Base-by-base conservation (phyloP, 1,139 yeast species). In the Yamadazyma siamensis region DNA sequence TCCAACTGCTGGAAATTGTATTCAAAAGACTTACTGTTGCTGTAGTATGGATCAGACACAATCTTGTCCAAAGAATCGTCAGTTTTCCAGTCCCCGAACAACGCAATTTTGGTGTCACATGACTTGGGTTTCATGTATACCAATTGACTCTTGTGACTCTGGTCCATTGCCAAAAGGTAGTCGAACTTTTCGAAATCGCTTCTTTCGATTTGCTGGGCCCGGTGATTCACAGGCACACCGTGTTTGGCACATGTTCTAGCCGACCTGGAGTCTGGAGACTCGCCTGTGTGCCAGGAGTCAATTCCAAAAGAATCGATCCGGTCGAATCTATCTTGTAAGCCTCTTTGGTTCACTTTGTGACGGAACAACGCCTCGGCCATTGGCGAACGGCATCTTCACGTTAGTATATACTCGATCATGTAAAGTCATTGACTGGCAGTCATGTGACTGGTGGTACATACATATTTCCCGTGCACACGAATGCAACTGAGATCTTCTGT, bases 311-410 rank as follows among this genome's bases (percentile, higher is more conserved):
- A 88, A 46, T 88, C 96, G 21, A 87, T 81, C 10, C 51, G 46
- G 1, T 63, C 56, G 43, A 89, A 59, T 20, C 49, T 47, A n/a
- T 52, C 42, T 3, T 47, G 32, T 24, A 69, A 67, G 0, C 77
- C 73, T 19, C 61, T 50, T 34, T 69, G 52, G 27, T 75, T 54
- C 4, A 86, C 94, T 16, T 67, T 65, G 39, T 85, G 78, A 31
- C 65, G 67, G 60, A 88, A 87, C 1, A 88, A 84, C 0, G 96
- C 96, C 54, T 89, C 97, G 0, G 98, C 97, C 97, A 89, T 89
- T 8, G 97, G 96, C 1, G 96, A 88, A 32, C 97, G 91, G 52
- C 98, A 89, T 26, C 84, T 79, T 12, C 6, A 4, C 16, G 34
- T 29, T 36, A 29, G 36, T 26, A 24, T 3, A n/a, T n/a, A n/a